A percentile compares a stretch with the other conserved stretches of the same genome.
These are phyloP conservation scores for Teratosphaeria zuluensis DNA, from an alignment of 2,329 filamentous ascomycete species.

Conservation along the genomic window DNA sequence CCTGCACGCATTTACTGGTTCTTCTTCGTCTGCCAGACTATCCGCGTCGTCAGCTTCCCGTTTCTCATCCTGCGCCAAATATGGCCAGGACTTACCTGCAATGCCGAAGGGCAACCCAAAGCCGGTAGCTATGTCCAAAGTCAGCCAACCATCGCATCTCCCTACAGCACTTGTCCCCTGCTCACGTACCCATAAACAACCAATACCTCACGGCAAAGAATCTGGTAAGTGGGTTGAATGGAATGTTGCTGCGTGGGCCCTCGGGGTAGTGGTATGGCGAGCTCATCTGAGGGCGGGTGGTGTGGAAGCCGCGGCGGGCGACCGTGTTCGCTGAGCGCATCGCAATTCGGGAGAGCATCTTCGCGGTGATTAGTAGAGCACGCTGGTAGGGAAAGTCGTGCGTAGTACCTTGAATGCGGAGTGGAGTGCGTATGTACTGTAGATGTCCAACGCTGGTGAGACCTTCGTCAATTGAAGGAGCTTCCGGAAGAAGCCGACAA, in stretches of 20 bases:
- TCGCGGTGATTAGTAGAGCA: not conserved
- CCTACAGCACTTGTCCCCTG: constrained; percentile 1
- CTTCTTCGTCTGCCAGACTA: constrained; percentile 62
- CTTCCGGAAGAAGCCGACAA: not conserved
- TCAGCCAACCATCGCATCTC: constrained; percentile 27
- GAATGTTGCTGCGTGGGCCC: constrained; percentile 87
- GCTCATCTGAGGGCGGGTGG: constrained; percentile 72
- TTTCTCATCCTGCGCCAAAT: not conserved
- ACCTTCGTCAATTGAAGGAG: not conserved
- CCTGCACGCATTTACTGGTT: constrained; percentile 31
- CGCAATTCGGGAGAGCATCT: constrained; percentile 33
- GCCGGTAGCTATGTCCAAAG: constrained; percentile 39
- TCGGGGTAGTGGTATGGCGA: constrained; percentile 98
- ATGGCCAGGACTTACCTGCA: constrained; percentile 47
- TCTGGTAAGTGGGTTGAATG: constrained; percentile 90
- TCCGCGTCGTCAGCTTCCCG: constrained; percentile 17
- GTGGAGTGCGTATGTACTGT: not conserved
- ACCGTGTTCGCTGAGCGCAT: constrained; percentile 52
- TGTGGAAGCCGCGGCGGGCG: constrained; percentile 88
- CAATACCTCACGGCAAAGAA: constrained; percentile 79
- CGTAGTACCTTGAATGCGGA: not conserved
- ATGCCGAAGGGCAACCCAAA: constrained; percentile 53
- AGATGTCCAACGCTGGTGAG: not conserved
- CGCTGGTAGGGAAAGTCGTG: not conserved
- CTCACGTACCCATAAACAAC: constrained; percentile 58